Percentiles rank a stretch among this genome's conserved stretches.
phyloP scores from a whole-genome alignment of 306 rosid species.

The Sphenostylis stenocarpa region DNA sequence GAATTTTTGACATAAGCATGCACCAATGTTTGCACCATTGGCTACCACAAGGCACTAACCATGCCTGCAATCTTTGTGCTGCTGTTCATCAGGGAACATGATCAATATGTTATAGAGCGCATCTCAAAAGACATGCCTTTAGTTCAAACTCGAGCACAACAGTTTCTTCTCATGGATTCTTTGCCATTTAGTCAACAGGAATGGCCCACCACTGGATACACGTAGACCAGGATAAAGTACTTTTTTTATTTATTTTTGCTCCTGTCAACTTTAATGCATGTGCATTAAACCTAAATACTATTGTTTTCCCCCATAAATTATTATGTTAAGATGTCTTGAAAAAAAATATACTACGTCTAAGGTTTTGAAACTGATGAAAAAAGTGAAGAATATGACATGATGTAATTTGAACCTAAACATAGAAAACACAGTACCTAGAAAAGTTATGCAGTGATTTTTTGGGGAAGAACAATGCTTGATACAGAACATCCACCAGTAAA shows the following conservation, averaged over 20 bases:
- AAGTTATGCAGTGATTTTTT: not conserved
- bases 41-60: constrained; percentile 64
- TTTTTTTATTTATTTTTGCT: constrained; percentile 9
- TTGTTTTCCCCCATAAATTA: not conserved
- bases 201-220: constrained; percentile 59
- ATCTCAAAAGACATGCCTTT: constrained; percentile 56
- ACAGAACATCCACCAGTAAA: not conserved
- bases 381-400: not conserved
- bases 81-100: constrained; percentile 42
- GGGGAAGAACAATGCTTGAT: not conserved
- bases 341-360: not conserved
- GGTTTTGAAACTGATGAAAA: not conserved
- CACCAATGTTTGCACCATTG: constrained; percentile 52
- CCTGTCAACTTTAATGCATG: constrained; percentile 12
- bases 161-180: constrained; percentile 52
- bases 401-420: not conserved
- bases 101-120: constrained; percentile 53
- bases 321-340: not conserved
- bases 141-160: constrained; percentile 35
- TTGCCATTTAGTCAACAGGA: constrained; percentile 40
- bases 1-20: constrained; percentile 56
- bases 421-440: not conserved
- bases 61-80: constrained; percentile 47
- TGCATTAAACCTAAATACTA: not conserved
- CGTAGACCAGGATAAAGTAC: constrained; percentile 40